Evolutionary conservation across 2,329 filamentous ascomycete species (phyloP).

Genomic region (Fusarium secorum): DNA sequence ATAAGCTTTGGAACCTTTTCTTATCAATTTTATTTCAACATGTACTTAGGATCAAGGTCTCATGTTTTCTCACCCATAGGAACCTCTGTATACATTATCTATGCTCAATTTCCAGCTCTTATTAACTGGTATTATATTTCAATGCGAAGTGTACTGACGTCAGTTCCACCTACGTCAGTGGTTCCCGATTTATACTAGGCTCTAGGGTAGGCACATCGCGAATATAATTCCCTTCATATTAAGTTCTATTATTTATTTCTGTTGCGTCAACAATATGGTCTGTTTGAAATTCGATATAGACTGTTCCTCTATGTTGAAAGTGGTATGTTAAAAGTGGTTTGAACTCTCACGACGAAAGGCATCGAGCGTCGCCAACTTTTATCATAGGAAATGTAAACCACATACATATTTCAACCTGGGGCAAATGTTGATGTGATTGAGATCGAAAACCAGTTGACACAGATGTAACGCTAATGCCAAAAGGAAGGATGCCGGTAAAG

Average conservation of each 20-base stretch:
- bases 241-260: background rate
- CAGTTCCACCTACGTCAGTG: constrained; percentile 30
- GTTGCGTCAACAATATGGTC: background rate
- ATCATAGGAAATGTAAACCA: background rate
- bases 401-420: too few species aligned
- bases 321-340: background rate
- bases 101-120: background rate
- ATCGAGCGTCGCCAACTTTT: background rate
- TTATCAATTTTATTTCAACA: background rate
- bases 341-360: background rate
- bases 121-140: background rate
- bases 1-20: background rate
- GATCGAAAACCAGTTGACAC: background rate
- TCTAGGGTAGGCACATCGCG: background rate
- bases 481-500: background rate
- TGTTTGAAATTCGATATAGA: background rate
- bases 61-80: background rate
- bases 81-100: background rate
- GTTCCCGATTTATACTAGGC: background rate
- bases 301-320: background rate
- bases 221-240: too few species aligned
- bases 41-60: background rate
- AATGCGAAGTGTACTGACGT: constrained; percentile 17
- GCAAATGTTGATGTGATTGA: background rate
- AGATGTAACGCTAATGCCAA: background rate